Conservation (phyloP, 805 yeast genomes). For the Sungouiozyma ichnusensis region DNA sequence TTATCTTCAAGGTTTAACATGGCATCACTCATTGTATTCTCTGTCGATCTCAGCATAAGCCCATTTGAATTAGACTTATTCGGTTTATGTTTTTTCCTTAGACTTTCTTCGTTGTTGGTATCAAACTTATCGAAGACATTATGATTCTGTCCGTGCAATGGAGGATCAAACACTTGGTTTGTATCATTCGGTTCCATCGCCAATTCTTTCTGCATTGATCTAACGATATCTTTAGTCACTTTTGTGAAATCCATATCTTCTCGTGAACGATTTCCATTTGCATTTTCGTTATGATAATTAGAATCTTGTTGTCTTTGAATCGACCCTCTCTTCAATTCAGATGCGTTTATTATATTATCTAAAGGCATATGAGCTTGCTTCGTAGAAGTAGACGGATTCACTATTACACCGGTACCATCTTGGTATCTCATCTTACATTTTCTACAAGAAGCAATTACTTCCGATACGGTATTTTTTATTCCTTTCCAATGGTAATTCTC, state of each 20-base stretch:
- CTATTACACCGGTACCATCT: conserved; percentile 27
- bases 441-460: conserved; percentile 64
- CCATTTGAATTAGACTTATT: background rate
- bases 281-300: no score
- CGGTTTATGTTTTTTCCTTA: background rate
- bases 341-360: conserved; percentile 4
- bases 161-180: background rate
- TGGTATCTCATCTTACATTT: conserved; percentile 49
- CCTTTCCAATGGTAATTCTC: conserved; percentile 87
- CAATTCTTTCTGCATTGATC: background rate
- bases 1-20: conserved; percentile 20
- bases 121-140: background rate
- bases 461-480: conserved; percentile 76
- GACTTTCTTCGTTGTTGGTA: background rate
- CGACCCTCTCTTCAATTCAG: background rate
- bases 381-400: conserved; percentile 10
- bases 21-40: conserved; percentile 17
- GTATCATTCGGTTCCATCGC: no score
- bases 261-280: background rate
- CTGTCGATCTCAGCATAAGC: background rate
- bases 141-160: no score
- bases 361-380: conserved; percentile 24
- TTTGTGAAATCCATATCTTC: background rate
- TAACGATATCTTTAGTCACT: background rate
- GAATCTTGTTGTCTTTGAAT: no score